These are phyloP conservation scores for Sporothrix pseudoabietina DNA, from an alignment of 2,329 filamentous ascomycete genomes.

Conservation along the genomic window DNA sequence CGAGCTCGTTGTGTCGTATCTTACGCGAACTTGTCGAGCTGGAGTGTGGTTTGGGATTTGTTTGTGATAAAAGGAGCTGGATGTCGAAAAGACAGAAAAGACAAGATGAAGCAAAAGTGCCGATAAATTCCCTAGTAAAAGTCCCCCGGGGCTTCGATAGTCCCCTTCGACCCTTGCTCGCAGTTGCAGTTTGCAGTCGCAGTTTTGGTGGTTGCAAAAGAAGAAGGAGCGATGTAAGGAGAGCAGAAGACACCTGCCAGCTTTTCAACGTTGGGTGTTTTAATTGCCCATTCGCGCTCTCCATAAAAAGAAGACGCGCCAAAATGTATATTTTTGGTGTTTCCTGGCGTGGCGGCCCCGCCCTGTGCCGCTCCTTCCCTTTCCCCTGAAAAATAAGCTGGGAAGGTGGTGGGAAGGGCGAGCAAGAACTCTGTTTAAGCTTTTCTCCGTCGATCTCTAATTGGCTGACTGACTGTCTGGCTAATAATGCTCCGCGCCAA, in stretches of 20 bases:
- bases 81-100: background rate
- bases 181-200: constrained; percentile 1
- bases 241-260: background rate
- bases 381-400: constrained; percentile 11
- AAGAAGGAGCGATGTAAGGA: background rate
- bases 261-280: background rate
- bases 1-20: background rate
- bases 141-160: background rate
- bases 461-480: background rate
- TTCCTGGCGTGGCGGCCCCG: background rate
- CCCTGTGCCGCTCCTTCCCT: constrained; percentile 19
- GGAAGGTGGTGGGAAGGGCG: background rate
- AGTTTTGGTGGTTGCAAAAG: background rate
- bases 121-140: background rate
- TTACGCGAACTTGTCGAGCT: background rate
- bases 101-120: background rate
- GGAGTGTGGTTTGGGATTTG: background rate
- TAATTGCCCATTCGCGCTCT: constrained; percentile 2
- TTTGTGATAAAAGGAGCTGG: background rate
- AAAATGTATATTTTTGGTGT: constrained; percentile 19
- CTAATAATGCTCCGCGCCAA: background rate
- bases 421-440: constrained; percentile 15
- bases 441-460: background rate
- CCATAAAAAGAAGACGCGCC: constrained; percentile 7
- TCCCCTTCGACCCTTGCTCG: background rate